phyloP scores from a whole-genome alignment of 352 stramenopile genomes.

The Pythium sukuiense region DNA sequence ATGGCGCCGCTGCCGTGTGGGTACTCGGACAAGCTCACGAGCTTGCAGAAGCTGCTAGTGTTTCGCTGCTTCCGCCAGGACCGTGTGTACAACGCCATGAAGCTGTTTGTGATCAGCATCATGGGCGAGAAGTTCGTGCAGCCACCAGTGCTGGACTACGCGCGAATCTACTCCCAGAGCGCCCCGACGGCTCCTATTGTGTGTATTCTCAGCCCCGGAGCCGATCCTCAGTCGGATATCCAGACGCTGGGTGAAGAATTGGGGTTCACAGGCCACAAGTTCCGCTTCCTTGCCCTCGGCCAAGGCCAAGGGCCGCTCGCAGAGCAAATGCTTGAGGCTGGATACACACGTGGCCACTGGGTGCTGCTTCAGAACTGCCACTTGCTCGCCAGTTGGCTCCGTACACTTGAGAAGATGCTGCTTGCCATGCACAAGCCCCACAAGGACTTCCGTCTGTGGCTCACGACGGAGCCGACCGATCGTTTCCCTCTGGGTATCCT shows the following conservation, averaged over 20 bases:
- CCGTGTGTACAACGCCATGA: conserved; percentile 95
- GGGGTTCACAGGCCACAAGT: conserved; percentile 89
- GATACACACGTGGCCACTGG: conserved; percentile 84
- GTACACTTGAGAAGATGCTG: conserved; percentile 92
- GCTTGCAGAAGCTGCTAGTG: conserved; percentile 90
- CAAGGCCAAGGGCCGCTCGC: conserved; percentile 93
- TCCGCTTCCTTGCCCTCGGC: conserved; percentile 93
- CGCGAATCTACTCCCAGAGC: conserved; percentile 91
- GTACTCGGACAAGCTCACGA: conserved; percentile 74
- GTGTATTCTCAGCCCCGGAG: conserved; percentile 94
- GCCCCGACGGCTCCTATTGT: conserved; percentile 89
- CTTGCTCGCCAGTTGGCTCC: conserved; percentile 92
- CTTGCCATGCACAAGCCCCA: conserved; percentile 90
- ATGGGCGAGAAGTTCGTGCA: conserved; percentile 96
- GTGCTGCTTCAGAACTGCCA: conserved; percentile 96
- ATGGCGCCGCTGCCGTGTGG: conserved; percentile 74
- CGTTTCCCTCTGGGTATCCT: conserved; percentile 95
- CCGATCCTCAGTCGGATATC: conserved; percentile 94
- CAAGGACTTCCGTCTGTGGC: conserved; percentile 94
- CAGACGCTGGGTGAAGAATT: conserved; percentile 91
- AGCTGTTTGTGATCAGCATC: conserved; percentile 91
- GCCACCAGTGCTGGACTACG: conserved; percentile 93
- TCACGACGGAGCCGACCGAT: conserved; percentile 95
- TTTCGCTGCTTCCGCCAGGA: conserved; percentile 95
- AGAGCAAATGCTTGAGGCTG: conserved; percentile 93